Evolutionary conservation across 371 early-diverging fungal genomes (phyloP), one percentile per base, ranked within the genome.

Genomic region (Mortierella sp.): DNA sequence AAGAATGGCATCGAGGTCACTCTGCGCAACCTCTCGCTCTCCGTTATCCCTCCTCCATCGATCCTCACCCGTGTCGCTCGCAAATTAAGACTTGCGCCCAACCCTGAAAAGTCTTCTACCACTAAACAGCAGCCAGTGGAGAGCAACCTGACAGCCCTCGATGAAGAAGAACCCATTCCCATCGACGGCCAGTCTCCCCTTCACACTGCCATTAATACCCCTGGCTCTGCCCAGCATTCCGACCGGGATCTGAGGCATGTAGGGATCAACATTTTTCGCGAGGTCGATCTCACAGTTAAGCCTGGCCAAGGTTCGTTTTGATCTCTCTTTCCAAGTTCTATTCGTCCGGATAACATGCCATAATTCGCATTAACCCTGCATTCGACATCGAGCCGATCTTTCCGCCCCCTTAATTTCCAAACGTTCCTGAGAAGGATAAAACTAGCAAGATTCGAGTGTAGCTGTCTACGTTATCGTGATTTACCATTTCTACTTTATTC

Each of bases 281-380:
- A 80, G 38, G 86, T 86, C 19, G 80, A 80, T 38, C 76, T 86
- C 8, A 73, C 72, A 0, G 86, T 86, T 34, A 79, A 82, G 26
- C 86, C 86, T 31, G 86, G 86, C 8, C 86, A 86, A 82, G 86
- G 86, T 78, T 88, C 79, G 78, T 72, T 79, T 63, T 80, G 55
- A n/a, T 58, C 28, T 14, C 28, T 58, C 11, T 5, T 13, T 55
- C 55, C 55, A 55, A 38, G 42, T 38, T 38, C 9, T 48, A 4
- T 60, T 31, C 21, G 21, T 9, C 7, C 24, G 47, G n/a, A n/a
- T 13, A 50, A 26, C 28, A 28, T 50, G 11, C 6, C n/a, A 31
- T 52, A 74, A 34, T 68, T 38, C 9, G 21, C 44, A 21, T 65
- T 52, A 65, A 2, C 68, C 68, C 11, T 65, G 42, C 68, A 34